Evolutionary conservation across 768 basidiomycete genomes (phyloP).

Genomic region (Lactarius sanguifluus): DNA sequence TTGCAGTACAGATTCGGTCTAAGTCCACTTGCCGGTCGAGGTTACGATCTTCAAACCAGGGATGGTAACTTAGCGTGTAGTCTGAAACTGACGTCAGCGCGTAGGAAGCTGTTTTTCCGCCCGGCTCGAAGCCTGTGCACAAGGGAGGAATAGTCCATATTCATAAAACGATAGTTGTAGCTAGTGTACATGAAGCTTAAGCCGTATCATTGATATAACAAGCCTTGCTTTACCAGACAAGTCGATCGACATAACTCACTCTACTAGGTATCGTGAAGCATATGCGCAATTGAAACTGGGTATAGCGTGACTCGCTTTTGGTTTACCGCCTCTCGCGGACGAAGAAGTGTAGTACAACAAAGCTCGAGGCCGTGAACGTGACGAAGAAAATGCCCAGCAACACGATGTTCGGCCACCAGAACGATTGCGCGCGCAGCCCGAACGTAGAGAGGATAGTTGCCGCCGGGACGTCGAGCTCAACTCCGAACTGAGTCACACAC

Average conservation of each 20-base stretch:
- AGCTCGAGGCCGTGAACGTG: slow-evolving; percentile 73
- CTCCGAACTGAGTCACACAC: slow-evolving; percentile 70
- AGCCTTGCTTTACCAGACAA: neutral
- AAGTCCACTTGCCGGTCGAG: neutral
- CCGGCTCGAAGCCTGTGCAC: neutral
- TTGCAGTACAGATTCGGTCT: neutral
- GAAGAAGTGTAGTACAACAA: slow-evolving; percentile 77
- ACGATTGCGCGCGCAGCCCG: slow-evolving; percentile 90
- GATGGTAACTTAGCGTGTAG: neutral
- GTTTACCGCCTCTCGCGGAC: slow-evolving; percentile 73
- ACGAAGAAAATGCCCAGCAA: slow-evolving; percentile 86
- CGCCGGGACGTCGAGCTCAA: slow-evolving; percentile 94
- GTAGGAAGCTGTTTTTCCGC: neutral
- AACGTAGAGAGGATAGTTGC: slow-evolving; percentile 95
- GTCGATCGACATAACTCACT: slow-evolving; percentile 14
- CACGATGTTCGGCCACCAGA: slow-evolving; percentile 98
- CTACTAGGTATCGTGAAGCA: slow-evolving; percentile 13
- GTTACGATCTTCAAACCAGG: neutral
- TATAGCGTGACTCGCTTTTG: slow-evolving; percentile 6
- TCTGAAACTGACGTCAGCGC: neutral
- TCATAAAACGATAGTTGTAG: slow-evolving; percentile 8
- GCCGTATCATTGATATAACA: no score
- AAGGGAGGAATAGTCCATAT: neutral
- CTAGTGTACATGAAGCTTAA: slow-evolving; percentile 11
- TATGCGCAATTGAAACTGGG: slow-evolving; percentile 5